Base-by-base conservation (phyloP, 2,329 filamentous ascomycete genomes). In the Rugonectria rugulosa region DNA sequence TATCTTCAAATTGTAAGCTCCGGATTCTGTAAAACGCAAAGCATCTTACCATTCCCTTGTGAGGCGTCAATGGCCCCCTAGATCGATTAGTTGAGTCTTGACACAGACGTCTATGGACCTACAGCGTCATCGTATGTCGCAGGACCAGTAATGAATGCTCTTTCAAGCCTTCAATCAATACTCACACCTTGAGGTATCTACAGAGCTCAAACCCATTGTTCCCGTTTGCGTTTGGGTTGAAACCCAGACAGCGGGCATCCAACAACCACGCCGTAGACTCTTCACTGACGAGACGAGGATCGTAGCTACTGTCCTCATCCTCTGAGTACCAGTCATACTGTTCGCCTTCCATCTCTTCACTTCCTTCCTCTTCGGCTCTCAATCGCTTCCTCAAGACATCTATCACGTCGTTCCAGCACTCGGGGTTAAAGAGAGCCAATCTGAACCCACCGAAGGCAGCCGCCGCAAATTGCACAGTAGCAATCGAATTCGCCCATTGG, bases 381-480 rank as follows among this genome's bases (percentile, higher is more conserved):
- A 24, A 12, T 46, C 48, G 37, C 21, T 17, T 34, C 20, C 14
- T 42, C 11, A 6, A 12, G 10, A 57, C 36, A 14, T 8, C 26
- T 17, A 12, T 41, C 23, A 21, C 54, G 54, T n/a, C 43, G n/a
- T 7, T 43, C 17, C 2, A 53, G 12, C 8, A 48, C 54, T 8
- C 9, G 24, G 3, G 32, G 23, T 3, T 24, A 10, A 7, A n/a
- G 19, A 9, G 48, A 53, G 20, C 54, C 54, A 15, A 53, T 57
- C 3, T 43, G 34, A 6, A 29, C 14, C 21, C 8, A 3, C 10
- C 42, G 23, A 27, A 57, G 41, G 6, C 41, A 29, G 11, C 24
- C 38, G 29, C 57, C 45, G 46, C 57, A 60, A 6, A 60, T 48
- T 15, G 49, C 49, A 32, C 57, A 60, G n/a, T 44, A 60, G 29